Conservation (phyloP, 73 alveolate species). For the Durusdinium trenchii region DNA sequence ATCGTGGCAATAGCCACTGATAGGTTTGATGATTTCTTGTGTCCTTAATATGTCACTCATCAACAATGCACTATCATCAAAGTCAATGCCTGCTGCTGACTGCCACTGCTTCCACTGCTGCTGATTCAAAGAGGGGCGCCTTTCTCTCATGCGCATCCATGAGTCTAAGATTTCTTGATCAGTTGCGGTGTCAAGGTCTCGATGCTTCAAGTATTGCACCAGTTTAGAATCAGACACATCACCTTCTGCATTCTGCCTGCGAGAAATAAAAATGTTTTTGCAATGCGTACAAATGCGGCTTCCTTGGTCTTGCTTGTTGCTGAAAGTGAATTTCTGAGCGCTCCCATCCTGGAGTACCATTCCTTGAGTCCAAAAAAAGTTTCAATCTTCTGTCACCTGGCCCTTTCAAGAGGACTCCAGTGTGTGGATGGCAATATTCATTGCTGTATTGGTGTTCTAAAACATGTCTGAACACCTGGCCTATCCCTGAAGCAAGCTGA, state of each 20-base stretch:
- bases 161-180: background rate
- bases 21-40: background rate
- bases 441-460: background rate
- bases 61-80: background rate
- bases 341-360: background rate
- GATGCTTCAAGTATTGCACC: background rate
- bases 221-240: background rate
- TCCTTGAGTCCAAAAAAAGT: background rate
- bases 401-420: background rate
- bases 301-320: conserved; percentile 5
- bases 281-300: conserved; percentile 1
- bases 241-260: background rate
- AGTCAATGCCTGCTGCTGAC: background rate
- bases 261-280: background rate
- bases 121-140: background rate
- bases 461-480: background rate
- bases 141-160: background rate
- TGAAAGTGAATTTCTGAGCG: conserved; percentile 27
- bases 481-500: background rate
- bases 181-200: background rate
- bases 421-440: background rate
- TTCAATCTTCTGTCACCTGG: background rate
- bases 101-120: background rate
- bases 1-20: background rate
- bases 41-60: background rate